These are phyloP conservation scores for Beauveria sp. DNA, from an alignment of 2,329 filamentous ascomycete genomes.

Conservation along the genomic window DNA sequence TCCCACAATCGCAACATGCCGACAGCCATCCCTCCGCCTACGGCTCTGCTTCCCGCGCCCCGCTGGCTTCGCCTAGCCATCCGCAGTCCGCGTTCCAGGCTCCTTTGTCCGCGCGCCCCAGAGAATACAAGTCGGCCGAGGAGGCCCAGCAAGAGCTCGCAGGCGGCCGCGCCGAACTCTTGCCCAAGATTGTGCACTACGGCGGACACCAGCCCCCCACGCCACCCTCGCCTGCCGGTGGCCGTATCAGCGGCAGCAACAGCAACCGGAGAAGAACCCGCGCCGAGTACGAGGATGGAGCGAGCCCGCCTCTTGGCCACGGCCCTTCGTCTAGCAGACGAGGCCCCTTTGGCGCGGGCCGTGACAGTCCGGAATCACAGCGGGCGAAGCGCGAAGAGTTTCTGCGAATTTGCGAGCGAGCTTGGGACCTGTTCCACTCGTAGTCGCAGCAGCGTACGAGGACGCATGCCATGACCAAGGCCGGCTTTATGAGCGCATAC, in stretches of 20 bases:
- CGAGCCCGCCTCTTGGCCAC: constrained; percentile 73
- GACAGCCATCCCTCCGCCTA: constrained; percentile 44
- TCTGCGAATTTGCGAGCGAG: constrained; percentile 72
- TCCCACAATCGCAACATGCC: constrained; percentile 66
- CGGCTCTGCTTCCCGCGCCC: constrained; percentile 57
- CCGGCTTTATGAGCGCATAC: constrained; percentile 15
- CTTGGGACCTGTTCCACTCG: constrained; percentile 97
- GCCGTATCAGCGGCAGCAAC: constrained; percentile 38
- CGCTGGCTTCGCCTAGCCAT: constrained; percentile 71
- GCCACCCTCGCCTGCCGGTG: constrained; percentile 67
- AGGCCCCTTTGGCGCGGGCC: constrained; percentile 71
- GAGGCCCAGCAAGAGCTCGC: constrained; percentile 87
- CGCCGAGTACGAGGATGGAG: constrained; percentile 90
- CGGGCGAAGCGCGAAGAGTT: constrained; percentile 90
- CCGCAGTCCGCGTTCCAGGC: constrained; percentile 46
- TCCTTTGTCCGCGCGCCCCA: constrained; percentile 54
- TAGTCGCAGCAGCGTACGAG: constrained; percentile 33
- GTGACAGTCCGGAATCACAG: constrained; percentile 77
- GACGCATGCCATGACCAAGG: constrained; percentile 12
- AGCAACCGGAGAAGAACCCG: constrained; percentile 60
- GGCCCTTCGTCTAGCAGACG: constrained; percentile 55
- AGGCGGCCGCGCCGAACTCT: constrained; percentile 82
- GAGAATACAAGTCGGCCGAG: constrained; percentile 92
- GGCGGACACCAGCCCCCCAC: constrained; percentile 89
- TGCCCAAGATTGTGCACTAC: constrained; percentile 93